Evolutionary conservation across 2,329 filamentous ascomycete species (phyloP).

Genomic region (Waltergamsia citrina): DNA sequence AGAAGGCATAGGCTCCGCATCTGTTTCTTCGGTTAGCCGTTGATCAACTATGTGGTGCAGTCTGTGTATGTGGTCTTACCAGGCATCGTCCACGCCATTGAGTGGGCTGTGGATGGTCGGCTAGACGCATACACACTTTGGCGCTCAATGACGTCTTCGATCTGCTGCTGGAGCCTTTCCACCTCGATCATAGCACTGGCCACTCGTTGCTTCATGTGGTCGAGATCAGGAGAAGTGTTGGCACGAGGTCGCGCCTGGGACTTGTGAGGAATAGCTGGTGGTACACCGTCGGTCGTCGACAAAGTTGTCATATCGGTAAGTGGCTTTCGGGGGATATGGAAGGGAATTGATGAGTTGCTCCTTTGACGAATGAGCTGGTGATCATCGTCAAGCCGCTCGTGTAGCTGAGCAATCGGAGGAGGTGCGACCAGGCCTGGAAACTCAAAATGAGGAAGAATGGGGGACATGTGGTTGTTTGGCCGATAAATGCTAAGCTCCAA

Average conservation of each 20-base stretch:
- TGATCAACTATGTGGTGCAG: neutral
- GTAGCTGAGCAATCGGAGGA: conserved; percentile 22
- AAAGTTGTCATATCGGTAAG: conserved; percentile 7
- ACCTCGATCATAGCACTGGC: conserved; percentile 49
- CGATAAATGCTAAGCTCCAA: conserved; percentile 47
- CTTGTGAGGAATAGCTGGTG: conserved; percentile 3
- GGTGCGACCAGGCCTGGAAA: conserved; percentile 26
- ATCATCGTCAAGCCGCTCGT: conserved; percentile 22
- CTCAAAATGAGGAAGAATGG: conserved; percentile 43
- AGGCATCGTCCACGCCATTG: conserved; percentile 19
- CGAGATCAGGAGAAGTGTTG: conserved; percentile 28
- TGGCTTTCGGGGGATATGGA: conserved; percentile 42
- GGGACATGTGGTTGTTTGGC: conserved; percentile 34
- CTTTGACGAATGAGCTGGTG: conserved; percentile 23
- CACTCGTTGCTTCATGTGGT: conserved; percentile 43
- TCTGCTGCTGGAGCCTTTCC: conserved; percentile 47
- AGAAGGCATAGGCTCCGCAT: conserved; percentile 41
- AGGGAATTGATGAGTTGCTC: conserved; percentile 43
- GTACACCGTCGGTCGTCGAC: neutral
- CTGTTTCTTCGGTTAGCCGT: conserved; percentile 15
- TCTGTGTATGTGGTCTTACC: conserved; percentile 16
- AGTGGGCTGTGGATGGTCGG: conserved; percentile 42
- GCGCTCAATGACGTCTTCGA: conserved; percentile 50
- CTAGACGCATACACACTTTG: conserved; percentile 47
- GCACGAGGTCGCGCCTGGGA: conserved; percentile 28